Evolutionary conservation across 345 rosid genomes (phyloP).

Genomic region (Firmiana major): DNA sequence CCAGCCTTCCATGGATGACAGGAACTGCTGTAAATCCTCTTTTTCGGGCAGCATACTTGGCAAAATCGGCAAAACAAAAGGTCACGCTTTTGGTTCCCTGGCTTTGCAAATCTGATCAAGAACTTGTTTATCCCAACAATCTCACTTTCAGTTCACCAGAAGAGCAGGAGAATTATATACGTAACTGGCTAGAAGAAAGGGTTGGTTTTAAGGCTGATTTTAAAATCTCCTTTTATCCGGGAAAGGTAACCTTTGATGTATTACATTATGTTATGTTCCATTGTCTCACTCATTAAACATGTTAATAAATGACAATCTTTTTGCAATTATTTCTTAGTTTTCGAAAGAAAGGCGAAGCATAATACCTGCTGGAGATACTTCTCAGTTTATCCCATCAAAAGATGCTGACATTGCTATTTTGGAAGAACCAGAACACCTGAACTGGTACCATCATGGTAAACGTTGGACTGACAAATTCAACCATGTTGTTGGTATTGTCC

Average conservation of each 20-base stretch:
- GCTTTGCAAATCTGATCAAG: constrained; percentile 96
- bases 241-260: constrained; percentile 60
- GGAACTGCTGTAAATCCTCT: constrained; percentile 99
- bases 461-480: constrained; percentile 98
- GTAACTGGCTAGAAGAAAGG: constrained; percentile 93
- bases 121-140: constrained; percentile 81
- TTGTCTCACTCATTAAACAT: background rate
- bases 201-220: constrained; percentile 86
- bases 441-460: constrained; percentile 96
- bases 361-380: constrained; percentile 94
- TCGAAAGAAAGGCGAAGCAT: constrained; percentile 91
- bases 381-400: constrained; percentile 77
- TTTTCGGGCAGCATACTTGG: constrained; percentile 86
- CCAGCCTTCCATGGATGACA: constrained; percentile 99
- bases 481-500: constrained; percentile 94
- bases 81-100: constrained; percentile 97
- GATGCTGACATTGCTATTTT: constrained; percentile 93
- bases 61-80: constrained; percentile 75
- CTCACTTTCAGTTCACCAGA: constrained; percentile 89
- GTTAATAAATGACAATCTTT: constrained; percentile 8
- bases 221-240: constrained; percentile 92
- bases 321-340: constrained; percentile 48
- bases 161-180: constrained; percentile 92
- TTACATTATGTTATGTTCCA: background rate
- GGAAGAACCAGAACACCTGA: constrained; percentile 96